Evolutionary conservation across 129 eudicot species (phyloP).

Genomic region (Escallonia herrerae): DNA sequence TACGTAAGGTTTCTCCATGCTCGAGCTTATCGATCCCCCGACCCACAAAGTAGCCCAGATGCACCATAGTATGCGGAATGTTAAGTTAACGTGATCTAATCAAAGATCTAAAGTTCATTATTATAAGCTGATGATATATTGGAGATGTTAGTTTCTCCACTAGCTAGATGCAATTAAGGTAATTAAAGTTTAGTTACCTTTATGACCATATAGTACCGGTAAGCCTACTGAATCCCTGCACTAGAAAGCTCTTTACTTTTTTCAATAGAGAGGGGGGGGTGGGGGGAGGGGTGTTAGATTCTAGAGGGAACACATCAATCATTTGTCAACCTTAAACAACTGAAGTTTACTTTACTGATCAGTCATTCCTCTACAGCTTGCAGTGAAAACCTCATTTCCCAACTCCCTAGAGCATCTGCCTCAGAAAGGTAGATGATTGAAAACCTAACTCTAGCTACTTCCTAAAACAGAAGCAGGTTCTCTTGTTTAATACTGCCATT

Average conservation of each 20-base stretch:
- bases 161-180: too few relatives aligned
- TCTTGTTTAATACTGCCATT: slow-evolving; percentile 21
- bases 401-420: slow-evolving; percentile 13
- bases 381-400: slow-evolving; percentile 6
- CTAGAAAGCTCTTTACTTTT: background rate
- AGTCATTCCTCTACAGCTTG: background rate
- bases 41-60: too few relatives aligned
- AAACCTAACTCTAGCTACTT: slow-evolving; percentile 14
- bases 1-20: too few relatives aligned
- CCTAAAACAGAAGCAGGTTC: slow-evolving; percentile 17
- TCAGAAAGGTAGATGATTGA: slow-evolving; percentile 29
- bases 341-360: background rate
- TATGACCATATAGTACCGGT: too few relatives aligned
- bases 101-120: too few relatives aligned
- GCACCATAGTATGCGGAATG: too few relatives aligned
- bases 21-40: too few relatives aligned
- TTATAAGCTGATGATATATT: too few relatives aligned
- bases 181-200: too few relatives aligned
- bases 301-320: background rate
- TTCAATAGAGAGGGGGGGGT: background rate
- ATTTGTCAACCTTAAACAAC: background rate
- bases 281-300: background rate
- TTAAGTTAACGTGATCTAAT: too few relatives aligned
- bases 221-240: too few relatives aligned
- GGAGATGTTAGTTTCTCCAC: too few relatives aligned